Evolutionary conservation across 768 basidiomycete genomes (phyloP).

Genomic region (Melanogaster broomeanus): DNA sequence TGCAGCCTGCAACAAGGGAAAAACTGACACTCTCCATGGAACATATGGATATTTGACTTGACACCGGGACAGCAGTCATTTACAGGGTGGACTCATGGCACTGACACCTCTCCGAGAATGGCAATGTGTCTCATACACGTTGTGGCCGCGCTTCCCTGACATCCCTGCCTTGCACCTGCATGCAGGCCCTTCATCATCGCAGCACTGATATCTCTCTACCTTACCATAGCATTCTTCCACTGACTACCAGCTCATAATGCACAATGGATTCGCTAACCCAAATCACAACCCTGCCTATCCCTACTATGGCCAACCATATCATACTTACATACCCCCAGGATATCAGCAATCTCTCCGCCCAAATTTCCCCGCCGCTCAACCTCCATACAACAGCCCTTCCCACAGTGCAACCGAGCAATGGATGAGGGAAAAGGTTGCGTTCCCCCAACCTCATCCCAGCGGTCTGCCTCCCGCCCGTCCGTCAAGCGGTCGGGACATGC

Average conservation of each 20-base stretch:
- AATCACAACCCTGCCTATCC: conserved; percentile 46
- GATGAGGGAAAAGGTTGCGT: conserved; percentile 35
- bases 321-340: conserved; percentile 36
- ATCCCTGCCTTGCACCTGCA: conserved; percentile 24
- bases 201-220: conserved; percentile 3
- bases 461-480: conserved; percentile 20
- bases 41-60: conserved; percentile 12
- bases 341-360: conserved; percentile 25
- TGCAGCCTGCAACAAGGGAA: no score
- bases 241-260: conserved; percentile 25
- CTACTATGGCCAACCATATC: conserved; percentile 47
- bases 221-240: conserved; percentile 1
- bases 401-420: conserved; percentile 35
- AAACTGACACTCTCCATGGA: no score
- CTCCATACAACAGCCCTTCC: conserved; percentile 29
- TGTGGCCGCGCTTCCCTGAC: conserved; percentile 11
- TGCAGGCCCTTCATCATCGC: conserved; percentile 16
- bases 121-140: conserved; percentile 26
- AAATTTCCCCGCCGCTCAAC: conserved; percentile 8
- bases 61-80: neutral
- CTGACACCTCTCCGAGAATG: conserved; percentile 35
- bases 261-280: conserved; percentile 33
- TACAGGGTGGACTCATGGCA: neutral
- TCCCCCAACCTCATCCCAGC: conserved; percentile 24
- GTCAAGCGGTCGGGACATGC: conserved; percentile 6